phyloP scores from a whole-genome alignment of 768 basidiomycete species.

The Rubroboletus pulcherrimus region DNA sequence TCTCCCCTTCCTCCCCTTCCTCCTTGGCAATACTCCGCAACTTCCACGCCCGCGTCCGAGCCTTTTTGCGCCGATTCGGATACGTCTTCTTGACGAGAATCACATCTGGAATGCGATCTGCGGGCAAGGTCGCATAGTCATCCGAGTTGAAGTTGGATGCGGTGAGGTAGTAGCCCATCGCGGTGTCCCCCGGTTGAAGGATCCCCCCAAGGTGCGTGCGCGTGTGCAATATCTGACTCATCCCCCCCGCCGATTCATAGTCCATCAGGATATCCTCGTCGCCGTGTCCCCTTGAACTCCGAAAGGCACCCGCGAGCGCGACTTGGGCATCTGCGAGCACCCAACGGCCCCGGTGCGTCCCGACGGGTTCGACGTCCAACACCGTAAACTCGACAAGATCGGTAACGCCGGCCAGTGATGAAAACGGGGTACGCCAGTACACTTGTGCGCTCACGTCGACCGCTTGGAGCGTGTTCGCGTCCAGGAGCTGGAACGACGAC shows the following conservation, averaged over 20 bases:
- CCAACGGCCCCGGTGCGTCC: conserved; percentile 65
- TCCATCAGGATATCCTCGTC: conserved; percentile 56
- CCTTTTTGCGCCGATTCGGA: conserved; percentile 91
- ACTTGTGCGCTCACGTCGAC: conserved; percentile 74
- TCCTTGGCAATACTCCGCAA: conserved; percentile 91
- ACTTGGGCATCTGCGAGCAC: conserved; percentile 90
- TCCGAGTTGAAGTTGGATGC: conserved; percentile 92
- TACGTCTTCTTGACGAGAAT: conserved; percentile 95
- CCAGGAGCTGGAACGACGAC: conserved; percentile 86
- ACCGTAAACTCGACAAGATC: conserved; percentile 95
- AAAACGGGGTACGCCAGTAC: conserved; percentile 93
- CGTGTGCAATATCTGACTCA: conserved; percentile 88
- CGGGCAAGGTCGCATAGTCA: conserved; percentile 65
- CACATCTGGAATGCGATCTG: conserved; percentile 79
- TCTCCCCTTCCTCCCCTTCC: conserved; percentile 82
- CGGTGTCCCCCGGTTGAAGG: conserved; percentile 93
- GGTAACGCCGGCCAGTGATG: conserved; percentile 72
- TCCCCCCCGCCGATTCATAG: conserved; percentile 52
- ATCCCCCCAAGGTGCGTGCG: conserved; percentile 93
- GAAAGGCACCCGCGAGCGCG: conserved; percentile 76
- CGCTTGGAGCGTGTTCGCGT: conserved; percentile 79
- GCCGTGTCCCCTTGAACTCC: conserved; percentile 42
- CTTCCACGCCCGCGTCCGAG: conserved; percentile 78
- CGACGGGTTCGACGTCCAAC: conserved; percentile 87
- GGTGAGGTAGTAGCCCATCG: conserved; percentile 84